Conservation (phyloP, 352 stramenopile species). For the Bremia lactucae region DNA sequence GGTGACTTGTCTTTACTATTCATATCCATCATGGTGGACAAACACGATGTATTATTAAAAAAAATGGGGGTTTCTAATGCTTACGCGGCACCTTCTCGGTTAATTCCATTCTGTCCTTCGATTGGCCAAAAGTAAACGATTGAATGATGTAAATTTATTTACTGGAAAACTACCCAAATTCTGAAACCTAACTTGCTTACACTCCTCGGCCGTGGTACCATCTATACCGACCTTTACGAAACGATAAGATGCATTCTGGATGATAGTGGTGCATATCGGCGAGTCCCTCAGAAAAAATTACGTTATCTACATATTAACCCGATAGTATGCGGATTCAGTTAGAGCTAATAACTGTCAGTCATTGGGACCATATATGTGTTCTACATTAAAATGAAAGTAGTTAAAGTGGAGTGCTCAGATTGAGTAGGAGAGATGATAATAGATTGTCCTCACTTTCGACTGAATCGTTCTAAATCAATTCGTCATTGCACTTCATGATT, state of each 20-base stretch:
- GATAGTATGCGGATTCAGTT: constrained; percentile 69
- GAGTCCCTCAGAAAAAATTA: constrained; percentile 38
- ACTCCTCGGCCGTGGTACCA: too few relatives aligned
- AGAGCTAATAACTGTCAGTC: constrained; percentile 87
- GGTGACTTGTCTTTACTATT: constrained; percentile 45
- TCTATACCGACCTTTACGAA: too few relatives aligned
- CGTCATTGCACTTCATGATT: constrained; percentile 19
- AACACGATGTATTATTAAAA: constrained; percentile 3
- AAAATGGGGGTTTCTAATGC: constrained; percentile 11
- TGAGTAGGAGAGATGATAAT: constrained; percentile 68
- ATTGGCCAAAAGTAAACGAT: constrained; percentile 11
- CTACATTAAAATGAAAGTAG: constrained; percentile 1
- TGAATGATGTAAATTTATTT: neutral
- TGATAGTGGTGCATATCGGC: too few relatives aligned
- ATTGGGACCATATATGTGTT: constrained; percentile 26
- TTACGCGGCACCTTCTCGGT: constrained; percentile 14
- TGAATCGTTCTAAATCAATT: constrained; percentile 32
- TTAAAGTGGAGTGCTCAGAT: constrained; percentile 48
- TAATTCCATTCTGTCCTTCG: constrained; percentile 8
- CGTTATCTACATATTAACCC: constrained; percentile 38
- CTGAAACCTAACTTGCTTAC: too few relatives aligned
- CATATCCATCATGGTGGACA: constrained; percentile 32
- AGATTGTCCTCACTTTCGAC: constrained; percentile 39
- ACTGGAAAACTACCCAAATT: neutral
- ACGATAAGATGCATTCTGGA: too few relatives aligned